Evolutionary conservation across 139 green algal genomes (phyloP).

Genomic region (Micromonas pusilla): DNA sequence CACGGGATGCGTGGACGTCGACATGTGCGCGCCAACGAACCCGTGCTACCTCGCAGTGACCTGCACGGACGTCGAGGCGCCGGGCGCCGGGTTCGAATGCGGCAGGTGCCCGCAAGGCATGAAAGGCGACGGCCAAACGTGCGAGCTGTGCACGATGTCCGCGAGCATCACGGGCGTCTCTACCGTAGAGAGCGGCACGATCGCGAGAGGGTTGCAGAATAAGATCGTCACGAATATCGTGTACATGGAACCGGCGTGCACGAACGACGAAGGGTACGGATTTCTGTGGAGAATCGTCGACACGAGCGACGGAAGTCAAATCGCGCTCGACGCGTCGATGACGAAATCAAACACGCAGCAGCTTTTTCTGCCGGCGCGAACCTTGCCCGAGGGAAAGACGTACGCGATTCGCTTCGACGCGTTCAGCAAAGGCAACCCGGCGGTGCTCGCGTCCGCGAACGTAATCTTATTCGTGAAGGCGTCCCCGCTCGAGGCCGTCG

Average conservation of each 20-base stretch:
- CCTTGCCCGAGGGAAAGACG: not conserved
- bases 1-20: conserved; percentile 11
- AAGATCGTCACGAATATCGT: not conserved
- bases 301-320: not conserved
- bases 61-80: conserved; percentile 17
- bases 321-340: not conserved
- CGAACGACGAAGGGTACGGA: not conserved
- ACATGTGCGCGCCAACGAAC: not conserved
- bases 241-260: not conserved
- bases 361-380: not conserved
- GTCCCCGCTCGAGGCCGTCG: not conserved
- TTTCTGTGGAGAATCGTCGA: not conserved
- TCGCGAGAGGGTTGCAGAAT: not conserved
- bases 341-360: not conserved
- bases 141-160: not conserved
- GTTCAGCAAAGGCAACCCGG: not conserved
- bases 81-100: not conserved
- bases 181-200: not conserved
- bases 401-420: not conserved
- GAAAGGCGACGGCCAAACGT: conserved; percentile 6
- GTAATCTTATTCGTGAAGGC: not conserved
- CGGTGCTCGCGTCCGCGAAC: not conserved
- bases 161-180: not conserved
- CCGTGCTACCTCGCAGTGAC: conserved; percentile 13
- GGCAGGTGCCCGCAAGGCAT: conserved; percentile 6